Evolutionary conservation across 495 filamentous ascomycete species (phyloP), one percentile per base, ranked within the genome.

Genomic region (Lasiosphaeriaceae sp.): DNA sequence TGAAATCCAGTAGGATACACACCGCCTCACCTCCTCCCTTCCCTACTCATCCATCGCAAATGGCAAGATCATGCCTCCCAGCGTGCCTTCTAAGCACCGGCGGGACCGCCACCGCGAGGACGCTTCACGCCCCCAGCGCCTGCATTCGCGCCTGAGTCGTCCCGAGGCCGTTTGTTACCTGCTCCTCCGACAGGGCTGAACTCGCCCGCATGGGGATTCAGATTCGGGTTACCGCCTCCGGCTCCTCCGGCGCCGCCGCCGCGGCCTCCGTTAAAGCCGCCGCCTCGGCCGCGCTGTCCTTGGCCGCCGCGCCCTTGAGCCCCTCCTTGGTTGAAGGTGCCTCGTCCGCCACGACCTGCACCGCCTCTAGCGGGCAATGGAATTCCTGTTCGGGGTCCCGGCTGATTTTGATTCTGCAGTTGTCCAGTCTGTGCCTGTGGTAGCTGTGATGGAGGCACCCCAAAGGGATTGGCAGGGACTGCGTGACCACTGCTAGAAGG

Each of bases 151-250:
- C 49, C 55, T 22, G 20, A 29, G 24, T 60, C 53, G 11, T 51
- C 66, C 22, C 67, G 54, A 12, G 62, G 67, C 45, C 67, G 54
- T 59, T 70, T 70, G 51, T 62, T 64, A 17, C 67, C 67, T 2
- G 65, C 58, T 21, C 45, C 55, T 14, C 47, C 58, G 17, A 34
- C 47, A 4, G 67, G 67, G 16, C 34, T 64, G 21, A 70, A 70
- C 29, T 70, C 67, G 1, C 67, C 67, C 14, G 67, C 67, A 57
- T 50, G 20, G 2, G 67, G 67, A 31, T 70, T 70, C 56, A 70
- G 17, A n/a, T 43, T 43, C 14, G 68, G 17, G 16, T 43, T 43
- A 5, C 14, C 14, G 39, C 39, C 39, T 16, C n/a, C n/a, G 4
- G 14, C 39, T 3, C 60, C 60, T 5, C 50, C 59, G 4, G 14